Conservation (phyloP, 352 stramenopile genomes). For the Phytophthora nicotianae region DNA sequence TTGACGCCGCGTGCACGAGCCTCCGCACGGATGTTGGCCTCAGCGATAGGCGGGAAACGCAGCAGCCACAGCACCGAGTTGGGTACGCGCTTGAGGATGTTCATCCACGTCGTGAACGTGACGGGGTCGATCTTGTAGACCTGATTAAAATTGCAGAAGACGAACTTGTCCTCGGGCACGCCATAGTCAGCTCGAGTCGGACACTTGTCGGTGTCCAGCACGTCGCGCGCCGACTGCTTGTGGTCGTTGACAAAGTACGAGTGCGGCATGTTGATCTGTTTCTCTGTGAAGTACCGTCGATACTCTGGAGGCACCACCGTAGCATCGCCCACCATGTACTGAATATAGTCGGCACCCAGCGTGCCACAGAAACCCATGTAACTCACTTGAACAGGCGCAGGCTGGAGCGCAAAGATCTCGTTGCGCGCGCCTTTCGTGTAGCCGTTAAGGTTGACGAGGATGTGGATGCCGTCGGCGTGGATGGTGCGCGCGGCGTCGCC, state of each 20-base stretch:
- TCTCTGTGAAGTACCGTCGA: constrained; percentile 85
- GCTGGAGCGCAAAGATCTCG: constrained; percentile 93
- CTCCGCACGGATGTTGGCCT: constrained; percentile 88
- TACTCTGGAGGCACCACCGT: constrained; percentile 71
- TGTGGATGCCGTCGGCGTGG: constrained; percentile 84
- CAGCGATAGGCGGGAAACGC: constrained; percentile 78
- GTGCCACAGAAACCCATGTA: constrained; percentile 93
- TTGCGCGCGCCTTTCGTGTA: constrained; percentile 93
- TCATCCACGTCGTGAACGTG: constrained; percentile 93
- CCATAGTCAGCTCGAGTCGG: constrained; percentile 87
- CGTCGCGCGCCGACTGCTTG: constrained; percentile 82
- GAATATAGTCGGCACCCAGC: constrained; percentile 91
- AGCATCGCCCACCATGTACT: constrained; percentile 93
- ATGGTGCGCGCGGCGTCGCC: constrained; percentile 84
- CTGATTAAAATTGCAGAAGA: constrained; percentile 96
- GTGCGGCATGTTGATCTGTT: constrained; percentile 92
- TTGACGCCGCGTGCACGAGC: constrained; percentile 74
- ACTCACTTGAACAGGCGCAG: constrained; percentile 89
- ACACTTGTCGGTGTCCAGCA: constrained; percentile 79
- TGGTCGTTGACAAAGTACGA: constrained; percentile 95
- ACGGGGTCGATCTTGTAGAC: constrained; percentile 95
- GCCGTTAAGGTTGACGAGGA: constrained; percentile 93
- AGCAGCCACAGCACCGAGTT: constrained; percentile 93
- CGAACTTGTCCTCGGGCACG: constrained; percentile 91
- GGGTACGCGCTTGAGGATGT: constrained; percentile 92